Evolutionary conservation across 345 rosid species (phyloP).

Genomic region (Zanthoxylum bungeanum): DNA sequence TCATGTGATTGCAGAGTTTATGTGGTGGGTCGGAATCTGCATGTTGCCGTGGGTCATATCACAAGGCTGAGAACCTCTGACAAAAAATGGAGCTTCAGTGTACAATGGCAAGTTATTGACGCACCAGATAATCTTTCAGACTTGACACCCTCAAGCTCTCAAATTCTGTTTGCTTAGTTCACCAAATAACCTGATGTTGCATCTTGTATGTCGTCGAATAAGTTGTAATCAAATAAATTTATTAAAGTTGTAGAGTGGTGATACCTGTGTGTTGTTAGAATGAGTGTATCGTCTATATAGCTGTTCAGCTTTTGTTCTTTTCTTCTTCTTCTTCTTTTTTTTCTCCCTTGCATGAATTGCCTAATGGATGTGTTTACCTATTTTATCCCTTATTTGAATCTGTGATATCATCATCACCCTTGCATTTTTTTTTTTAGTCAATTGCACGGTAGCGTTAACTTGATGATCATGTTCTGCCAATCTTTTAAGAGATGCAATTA

Average conservation of each 20-base stretch:
- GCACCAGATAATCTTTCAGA: constrained; percentile 58
- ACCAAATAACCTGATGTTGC: neutral
- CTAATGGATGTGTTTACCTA: neutral
- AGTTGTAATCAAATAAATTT: constrained; percentile 20
- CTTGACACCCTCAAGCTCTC: constrained; percentile 76
- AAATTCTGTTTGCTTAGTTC: constrained; percentile 68
- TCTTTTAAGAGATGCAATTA: neutral
- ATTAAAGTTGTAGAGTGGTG: constrained; percentile 20
- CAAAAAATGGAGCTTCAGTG: constrained; percentile 46
- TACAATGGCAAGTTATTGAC: constrained; percentile 64
- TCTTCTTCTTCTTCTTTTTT: neutral
- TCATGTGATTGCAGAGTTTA: constrained; percentile 55
- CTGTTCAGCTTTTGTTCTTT: neutral
- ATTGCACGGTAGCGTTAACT: neutral
- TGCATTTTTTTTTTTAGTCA: too few species aligned
- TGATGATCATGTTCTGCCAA: neutral
- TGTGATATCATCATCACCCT: too few species aligned
- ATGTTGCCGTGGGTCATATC: constrained; percentile 65
- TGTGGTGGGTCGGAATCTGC: constrained; percentile 76
- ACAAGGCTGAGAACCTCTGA: constrained; percentile 32
- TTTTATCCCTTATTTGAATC: neutral
- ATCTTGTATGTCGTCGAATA: constrained; percentile 12
- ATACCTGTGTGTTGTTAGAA: constrained; percentile 9
- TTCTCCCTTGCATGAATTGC: neutral
- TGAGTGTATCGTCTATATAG: neutral